Percentiles rank a stretch among this genome's conserved stretches.
Conservation (phyloP, 169 alveolate genomes). For the Babesia divergens region DNA sequence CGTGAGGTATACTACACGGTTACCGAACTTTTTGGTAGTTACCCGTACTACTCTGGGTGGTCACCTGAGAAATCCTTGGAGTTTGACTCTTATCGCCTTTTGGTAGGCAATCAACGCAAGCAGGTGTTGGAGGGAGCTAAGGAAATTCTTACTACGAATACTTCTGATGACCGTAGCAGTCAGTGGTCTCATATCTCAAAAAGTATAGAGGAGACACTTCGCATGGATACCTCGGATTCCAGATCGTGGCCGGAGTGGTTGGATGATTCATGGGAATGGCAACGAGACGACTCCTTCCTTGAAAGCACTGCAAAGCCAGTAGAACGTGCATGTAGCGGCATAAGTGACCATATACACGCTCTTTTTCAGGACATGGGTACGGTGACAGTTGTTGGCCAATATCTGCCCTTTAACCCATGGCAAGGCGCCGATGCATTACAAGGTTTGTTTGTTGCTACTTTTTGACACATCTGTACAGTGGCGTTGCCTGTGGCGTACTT, state of each 20-base stretch:
- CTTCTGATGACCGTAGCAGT: not conserved
- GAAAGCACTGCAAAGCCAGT: not conserved
- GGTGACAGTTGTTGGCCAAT: slow-evolving; percentile 22
- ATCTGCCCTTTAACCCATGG: slow-evolving; percentile 36
- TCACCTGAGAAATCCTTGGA: slow-evolving; percentile 48
- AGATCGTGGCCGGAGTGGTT: not conserved
- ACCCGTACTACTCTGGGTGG: slow-evolving; percentile 59
- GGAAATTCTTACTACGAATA: slow-evolving; percentile 10
- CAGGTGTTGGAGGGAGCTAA: slow-evolving; percentile 13
- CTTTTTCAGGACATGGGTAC: slow-evolving; percentile 41
- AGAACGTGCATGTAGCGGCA: not conserved
- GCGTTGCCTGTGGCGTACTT: slow-evolving; percentile 47
- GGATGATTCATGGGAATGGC: not conserved
- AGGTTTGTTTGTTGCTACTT: not conserved
- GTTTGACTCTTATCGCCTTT: slow-evolving; percentile 4
- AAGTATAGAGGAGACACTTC: not conserved
- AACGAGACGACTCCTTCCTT: no score
- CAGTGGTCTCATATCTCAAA: not conserved
- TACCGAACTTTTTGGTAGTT: slow-evolving; percentile 17
- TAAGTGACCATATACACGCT: not conserved
- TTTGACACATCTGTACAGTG: not conserved
- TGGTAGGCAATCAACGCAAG: slow-evolving; percentile 17
- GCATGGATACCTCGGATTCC: not conserved
- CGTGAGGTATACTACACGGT: slow-evolving; percentile 28
- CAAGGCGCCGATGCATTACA: not conserved